A percentile compares a stretch with the other conserved stretches of the same genome.
Evolutionary conservation across 805 yeast genomes (phyloP).

Genomic region (Brettanomyces naardenensis): DNA sequence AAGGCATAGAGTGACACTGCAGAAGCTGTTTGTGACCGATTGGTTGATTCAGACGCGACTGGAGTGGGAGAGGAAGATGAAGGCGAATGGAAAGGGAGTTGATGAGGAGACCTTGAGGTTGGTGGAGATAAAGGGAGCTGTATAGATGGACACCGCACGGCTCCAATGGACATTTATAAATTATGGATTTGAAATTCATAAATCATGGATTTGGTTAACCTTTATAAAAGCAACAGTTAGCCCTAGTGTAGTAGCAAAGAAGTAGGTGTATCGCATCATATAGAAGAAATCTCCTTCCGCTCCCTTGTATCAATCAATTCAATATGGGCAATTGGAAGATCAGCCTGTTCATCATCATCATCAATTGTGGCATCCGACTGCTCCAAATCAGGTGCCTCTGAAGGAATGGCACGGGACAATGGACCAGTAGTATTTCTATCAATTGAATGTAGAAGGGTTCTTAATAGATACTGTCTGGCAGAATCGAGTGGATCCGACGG

Average conservation of each 20-base stretch:
- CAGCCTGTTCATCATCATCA: not conserved
- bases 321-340: too few species aligned
- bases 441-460: not conserved
- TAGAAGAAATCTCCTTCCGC: too few species aligned
- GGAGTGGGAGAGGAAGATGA: slow-evolving; percentile 10
- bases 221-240: too few species aligned
- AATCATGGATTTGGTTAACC: too few species aligned
- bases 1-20: slow-evolving; percentile 13
- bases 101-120: slow-evolving; percentile 21
- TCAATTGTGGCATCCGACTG: not conserved
- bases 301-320: too few species aligned
- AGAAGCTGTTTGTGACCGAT: slow-evolving; percentile 16
- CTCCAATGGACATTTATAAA: too few species aligned
- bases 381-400: not conserved
- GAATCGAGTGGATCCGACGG: not conserved
- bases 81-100: slow-evolving; percentile 9
- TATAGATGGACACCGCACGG: not conserved
- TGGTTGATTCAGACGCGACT: slow-evolving; percentile 26
- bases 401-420: too few species aligned
- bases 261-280: too few species aligned
- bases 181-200: too few species aligned
- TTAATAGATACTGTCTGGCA: not conserved
- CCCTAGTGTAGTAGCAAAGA: too few species aligned
- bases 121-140: not conserved
- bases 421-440: too few species aligned